Conservation (phyloP, 2,329 filamentous ascomycete genomes). For the Ophiosphaerella herpotricha region DNA sequence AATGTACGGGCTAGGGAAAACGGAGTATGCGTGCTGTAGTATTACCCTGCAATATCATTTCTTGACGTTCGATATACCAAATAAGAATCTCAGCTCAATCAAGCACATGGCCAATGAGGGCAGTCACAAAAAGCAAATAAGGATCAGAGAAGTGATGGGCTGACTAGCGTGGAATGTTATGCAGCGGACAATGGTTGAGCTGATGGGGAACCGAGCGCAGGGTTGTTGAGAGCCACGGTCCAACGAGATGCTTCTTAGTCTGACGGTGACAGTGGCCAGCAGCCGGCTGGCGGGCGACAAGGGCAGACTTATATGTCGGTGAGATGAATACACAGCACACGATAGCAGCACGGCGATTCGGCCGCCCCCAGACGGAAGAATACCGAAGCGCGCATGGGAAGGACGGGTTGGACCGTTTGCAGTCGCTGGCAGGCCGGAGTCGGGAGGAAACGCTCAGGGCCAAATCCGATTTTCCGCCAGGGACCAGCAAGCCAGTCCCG, state of each 20-base stretch:
- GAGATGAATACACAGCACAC: not conserved
- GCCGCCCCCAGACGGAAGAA: no score
- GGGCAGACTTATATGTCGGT: no score
- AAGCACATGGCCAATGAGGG: not conserved
- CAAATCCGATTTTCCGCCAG: no score
- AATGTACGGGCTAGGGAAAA: conserved; percentile 38
- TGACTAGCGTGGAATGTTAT: conserved; percentile 9
- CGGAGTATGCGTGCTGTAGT: conserved; percentile 32
- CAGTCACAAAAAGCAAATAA: conserved; percentile 4
- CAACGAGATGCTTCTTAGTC: conserved; percentile 1
- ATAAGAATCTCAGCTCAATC: conserved; percentile 4
- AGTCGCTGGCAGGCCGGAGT: no score
- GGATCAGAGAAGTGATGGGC: not conserved
- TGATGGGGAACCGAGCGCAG: conserved; percentile 24
- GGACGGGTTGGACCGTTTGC: no score
- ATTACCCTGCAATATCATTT: conserved; percentile 35
- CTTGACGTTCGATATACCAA: conserved; percentile 21
- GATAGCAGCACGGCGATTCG: no score
- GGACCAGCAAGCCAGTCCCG: no score
- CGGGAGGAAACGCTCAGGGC: no score
- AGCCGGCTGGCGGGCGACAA: not conserved
- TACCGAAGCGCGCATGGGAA: no score
- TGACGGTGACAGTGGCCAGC: not conserved
- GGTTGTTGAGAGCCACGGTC: conserved; percentile 14
- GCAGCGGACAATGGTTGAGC: conserved; percentile 14